These are phyloP conservation scores for Lenzites betulinus DNA, from an alignment of 768 basidiomycete species.

Conservation along the genomic window DNA sequence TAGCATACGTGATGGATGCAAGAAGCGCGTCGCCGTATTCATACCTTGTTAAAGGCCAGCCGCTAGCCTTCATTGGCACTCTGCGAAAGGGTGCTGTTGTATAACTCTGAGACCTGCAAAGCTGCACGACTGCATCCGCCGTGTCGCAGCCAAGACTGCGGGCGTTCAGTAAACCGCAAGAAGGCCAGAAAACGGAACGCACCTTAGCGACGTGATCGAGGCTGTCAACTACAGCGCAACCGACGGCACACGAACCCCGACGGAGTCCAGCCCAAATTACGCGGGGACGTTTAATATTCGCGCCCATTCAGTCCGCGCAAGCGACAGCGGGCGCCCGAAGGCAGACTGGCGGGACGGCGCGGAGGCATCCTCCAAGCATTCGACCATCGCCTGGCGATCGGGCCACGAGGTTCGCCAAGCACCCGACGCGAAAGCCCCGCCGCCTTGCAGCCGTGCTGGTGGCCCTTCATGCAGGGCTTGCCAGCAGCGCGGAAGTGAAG, in stretches of 20 bases:
- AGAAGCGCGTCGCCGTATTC: neutral
- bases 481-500: neutral
- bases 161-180: neutral
- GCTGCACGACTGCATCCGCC: neutral
- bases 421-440: neutral
- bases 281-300: neutral
- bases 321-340: neutral
- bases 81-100: no score
- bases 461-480: neutral
- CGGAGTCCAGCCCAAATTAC: neutral
- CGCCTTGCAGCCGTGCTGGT: neutral
- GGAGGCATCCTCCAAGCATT: neutral
- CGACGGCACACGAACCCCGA: neutral
- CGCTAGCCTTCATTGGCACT: no score
- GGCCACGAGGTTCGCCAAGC: neutral
- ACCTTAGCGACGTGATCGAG: no score
- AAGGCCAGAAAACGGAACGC: neutral
- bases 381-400: neutral
- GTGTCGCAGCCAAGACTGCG: neutral
- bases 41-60: no score
- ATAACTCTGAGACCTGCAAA: no score
- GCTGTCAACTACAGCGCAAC: no score
- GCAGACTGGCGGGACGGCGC: neutral
- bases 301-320: neutral
- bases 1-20: neutral